These are phyloP conservation scores for Pueraria montana DNA, from an alignment of 306 rosid genomes.

Conservation along the genomic window DNA sequence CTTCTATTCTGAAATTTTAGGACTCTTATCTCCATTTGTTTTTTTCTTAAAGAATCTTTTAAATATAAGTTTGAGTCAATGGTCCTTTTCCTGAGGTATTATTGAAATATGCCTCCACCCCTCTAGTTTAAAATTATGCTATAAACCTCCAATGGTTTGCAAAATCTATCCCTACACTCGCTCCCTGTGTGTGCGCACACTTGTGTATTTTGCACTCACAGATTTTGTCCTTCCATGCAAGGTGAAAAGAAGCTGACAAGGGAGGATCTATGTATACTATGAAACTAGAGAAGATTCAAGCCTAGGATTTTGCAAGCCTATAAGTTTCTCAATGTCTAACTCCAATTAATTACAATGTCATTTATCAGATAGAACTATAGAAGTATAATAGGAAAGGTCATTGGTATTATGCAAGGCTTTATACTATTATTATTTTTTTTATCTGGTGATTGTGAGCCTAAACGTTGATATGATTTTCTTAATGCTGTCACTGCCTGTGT, in stretches of 20 bases:
- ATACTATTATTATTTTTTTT: slow-evolving; percentile 9
- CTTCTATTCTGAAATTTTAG: background rate
- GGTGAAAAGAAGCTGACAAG: background rate
- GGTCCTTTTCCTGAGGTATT: background rate
- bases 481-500: slow-evolving; percentile 1
- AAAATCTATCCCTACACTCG: background rate
- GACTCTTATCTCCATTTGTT: background rate
- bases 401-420: slow-evolving; percentile 8
- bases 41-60: background rate
- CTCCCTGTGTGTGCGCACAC: background rate
- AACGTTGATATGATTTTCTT: slow-evolving; percentile 16
- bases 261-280: background rate
- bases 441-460: background rate
- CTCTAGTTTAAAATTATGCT: slow-evolving; percentile 23
- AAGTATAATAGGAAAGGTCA: background rate
- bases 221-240: background rate
- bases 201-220: background rate
- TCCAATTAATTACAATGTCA: background rate
- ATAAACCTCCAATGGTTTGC: background rate
- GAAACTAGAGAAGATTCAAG: slow-evolving; percentile 11
- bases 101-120: slow-evolving; percentile 14
- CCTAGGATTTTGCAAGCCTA: slow-evolving; percentile 19
- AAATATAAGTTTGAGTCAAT: background rate
- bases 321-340: slow-evolving; percentile 4
- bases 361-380: background rate